Evolutionary conservation across 495 filamentous ascomycete species (phyloP).

Genomic region (Choiromyces venosus): DNA sequence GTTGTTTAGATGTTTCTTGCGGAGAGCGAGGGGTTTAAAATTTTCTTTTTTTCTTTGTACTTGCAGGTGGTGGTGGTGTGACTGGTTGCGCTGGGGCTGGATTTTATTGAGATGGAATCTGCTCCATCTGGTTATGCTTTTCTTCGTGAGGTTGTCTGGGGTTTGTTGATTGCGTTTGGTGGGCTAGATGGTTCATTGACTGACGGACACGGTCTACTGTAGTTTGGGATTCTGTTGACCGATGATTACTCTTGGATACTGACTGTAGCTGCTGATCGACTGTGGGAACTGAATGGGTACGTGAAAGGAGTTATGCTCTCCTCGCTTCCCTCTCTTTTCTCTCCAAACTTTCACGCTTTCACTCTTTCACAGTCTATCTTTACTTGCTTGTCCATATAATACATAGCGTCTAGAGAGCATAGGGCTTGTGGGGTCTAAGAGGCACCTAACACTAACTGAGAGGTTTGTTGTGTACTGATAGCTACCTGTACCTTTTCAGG

Average conservation of each 20-base stretch:
- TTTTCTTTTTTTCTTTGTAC: neutral
- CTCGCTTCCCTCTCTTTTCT: neutral
- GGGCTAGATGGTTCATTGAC: neutral
- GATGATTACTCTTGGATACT: neutral
- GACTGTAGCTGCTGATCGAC: neutral
- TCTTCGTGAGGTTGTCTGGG: neutral
- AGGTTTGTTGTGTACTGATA: neutral
- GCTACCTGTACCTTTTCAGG: neutral
- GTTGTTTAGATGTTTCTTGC: neutral
- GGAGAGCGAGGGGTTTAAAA: neutral
- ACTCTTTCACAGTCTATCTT: neutral
- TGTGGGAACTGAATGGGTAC: neutral
- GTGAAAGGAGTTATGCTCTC: neutral
- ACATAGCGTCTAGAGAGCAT: neutral
- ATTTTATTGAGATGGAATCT: neutral
- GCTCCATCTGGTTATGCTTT: neutral
- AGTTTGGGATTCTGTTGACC: neutral
- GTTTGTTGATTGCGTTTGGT: neutral
- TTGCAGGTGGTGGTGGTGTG: neutral
- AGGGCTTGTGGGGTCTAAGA: neutral
- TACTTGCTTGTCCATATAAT: neutral
- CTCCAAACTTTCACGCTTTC: neutral
- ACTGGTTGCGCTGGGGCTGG: neutral
- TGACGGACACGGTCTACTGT: neutral
- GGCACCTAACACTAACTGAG: neutral